A percentile compares a stretch with the other conserved stretches of the same genome.
These are phyloP conservation scores for Pythium insidiosum DNA, from an alignment of 352 stramenopile genomes.

Conservation along the genomic window DNA sequence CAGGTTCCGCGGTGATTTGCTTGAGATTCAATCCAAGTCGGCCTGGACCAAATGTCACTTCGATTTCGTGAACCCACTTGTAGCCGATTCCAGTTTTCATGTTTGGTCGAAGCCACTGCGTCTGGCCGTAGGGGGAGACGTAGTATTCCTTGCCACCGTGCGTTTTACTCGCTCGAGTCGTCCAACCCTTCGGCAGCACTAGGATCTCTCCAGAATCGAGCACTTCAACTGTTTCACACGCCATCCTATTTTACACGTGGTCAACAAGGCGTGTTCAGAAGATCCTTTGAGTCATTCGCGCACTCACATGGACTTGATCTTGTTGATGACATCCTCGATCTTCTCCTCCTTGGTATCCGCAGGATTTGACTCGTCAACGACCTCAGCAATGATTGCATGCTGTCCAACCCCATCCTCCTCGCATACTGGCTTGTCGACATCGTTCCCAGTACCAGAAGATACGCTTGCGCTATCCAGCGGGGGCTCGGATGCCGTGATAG, in stretches of 20 bases:
- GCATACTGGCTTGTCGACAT: background rate
- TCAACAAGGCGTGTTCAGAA: too few species aligned
- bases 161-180: conserved; percentile 72
- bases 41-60: conserved; percentile 73
- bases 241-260: too few species aligned
- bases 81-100: conserved; percentile 69
- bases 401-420: conserved; percentile 12
- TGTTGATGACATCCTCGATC: conserved; percentile 45
- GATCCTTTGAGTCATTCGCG: too few species aligned
- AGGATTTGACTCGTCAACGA: conserved; percentile 15
- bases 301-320: conserved; percentile 51
- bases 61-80: conserved; percentile 78
- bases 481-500: too few species aligned
- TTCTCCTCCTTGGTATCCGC: conserved; percentile 44
- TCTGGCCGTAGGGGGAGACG: conserved; percentile 76
- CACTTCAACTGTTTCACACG: conserved; percentile 52
- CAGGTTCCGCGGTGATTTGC: conserved; percentile 67
- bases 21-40: conserved; percentile 78
- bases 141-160: conserved; percentile 83
- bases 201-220: conserved; percentile 66
- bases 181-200: conserved; percentile 72
- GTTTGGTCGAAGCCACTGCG: conserved; percentile 71
- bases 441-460: too few species aligned
- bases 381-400: conserved; percentile 43
- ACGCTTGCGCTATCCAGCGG: too few species aligned